Evolutionary conservation across 306 rosid species (phyloP).

Genomic region (Cucurbita ficifolia): DNA sequence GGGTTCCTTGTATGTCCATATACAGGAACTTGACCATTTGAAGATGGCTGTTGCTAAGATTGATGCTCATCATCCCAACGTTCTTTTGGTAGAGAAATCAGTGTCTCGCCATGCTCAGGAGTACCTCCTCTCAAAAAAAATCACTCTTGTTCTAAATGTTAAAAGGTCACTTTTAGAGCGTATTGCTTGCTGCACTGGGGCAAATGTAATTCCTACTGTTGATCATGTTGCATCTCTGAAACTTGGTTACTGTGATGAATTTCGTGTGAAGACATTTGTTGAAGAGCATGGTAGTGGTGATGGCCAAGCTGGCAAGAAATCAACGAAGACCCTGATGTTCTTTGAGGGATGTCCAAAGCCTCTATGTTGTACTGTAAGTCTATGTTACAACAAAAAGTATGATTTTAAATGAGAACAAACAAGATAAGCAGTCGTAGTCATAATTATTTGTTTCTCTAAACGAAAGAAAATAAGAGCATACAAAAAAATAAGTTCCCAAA

Average conservation of each 20-base stretch:
- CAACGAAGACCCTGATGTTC: conserved; percentile 82
- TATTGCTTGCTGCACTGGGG: conserved; percentile 82
- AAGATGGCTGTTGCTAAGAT: conserved; percentile 98
- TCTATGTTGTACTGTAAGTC: conserved; percentile 87
- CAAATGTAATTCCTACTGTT: conserved; percentile 67
- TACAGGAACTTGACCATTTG: conserved; percentile 92
- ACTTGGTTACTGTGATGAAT: conserved; percentile 69
- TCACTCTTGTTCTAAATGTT: conserved; percentile 79
- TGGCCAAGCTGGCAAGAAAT: conserved; percentile 51
- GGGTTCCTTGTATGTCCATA: conserved; percentile 12
- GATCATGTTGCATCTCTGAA: conserved; percentile 78
- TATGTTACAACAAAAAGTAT: background rate
- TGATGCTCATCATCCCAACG: conserved; percentile 62
- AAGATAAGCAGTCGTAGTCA: background rate
- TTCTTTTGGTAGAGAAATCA: conserved; percentile 90
- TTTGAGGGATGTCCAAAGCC: conserved; percentile 99
- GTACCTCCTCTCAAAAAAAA: conserved; percentile 74
- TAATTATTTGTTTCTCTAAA: background rate
- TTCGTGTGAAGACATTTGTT: conserved; percentile 62
- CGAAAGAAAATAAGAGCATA: no score
- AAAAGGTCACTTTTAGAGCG: conserved; percentile 87
- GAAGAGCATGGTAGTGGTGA: conserved; percentile 57
- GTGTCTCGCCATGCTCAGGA: conserved; percentile 95
- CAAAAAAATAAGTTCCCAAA: no score
- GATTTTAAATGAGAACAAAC: background rate